phyloP scores from a whole-genome alignment of 2,329 filamentous ascomycete species.

The Hymenoscyphus infarciens region DNA sequence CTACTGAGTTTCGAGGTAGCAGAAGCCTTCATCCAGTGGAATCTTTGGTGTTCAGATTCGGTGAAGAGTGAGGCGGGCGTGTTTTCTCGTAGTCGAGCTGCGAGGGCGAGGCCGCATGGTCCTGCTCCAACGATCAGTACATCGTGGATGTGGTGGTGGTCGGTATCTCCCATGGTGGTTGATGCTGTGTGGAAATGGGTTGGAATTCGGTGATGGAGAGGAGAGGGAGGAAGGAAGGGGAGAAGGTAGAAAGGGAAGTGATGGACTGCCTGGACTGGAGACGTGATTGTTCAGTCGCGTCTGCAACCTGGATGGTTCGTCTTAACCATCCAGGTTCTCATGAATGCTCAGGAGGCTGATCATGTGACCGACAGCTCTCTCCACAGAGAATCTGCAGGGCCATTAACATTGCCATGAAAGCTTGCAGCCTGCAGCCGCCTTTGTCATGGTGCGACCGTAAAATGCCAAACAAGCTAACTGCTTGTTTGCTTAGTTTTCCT shows the following conservation, averaged over 20 bases:
- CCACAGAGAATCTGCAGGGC: too few species aligned
- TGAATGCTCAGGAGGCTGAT: background rate
- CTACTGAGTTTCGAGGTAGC: conserved; percentile 49
- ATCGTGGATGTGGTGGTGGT: conserved; percentile 49
- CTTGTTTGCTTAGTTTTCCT: background rate
- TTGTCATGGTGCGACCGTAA: too few species aligned
- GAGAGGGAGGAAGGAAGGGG: background rate
- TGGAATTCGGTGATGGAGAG: background rate
- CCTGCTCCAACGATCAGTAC: conserved; percentile 64
- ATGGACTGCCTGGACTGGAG: background rate
- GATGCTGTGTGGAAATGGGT: background rate
- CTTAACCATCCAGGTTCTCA: background rate
- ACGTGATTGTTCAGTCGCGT: background rate
- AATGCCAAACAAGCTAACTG: too few species aligned
- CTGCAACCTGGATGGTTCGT: background rate
- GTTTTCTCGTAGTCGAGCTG: conserved; percentile 66
- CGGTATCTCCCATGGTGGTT: conserved; percentile 10
- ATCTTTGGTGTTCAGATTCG: conserved; percentile 75
- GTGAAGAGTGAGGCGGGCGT: conserved; percentile 78
- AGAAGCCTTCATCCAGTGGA: conserved; percentile 65
- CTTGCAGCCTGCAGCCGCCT: too few species aligned
- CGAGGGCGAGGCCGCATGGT: conserved; percentile 70
- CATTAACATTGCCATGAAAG: too few species aligned
- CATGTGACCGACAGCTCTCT: background rate
- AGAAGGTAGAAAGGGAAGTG: background rate